Base-by-base conservation (phyloP, 2,329 filamentous ascomycete genomes). In the Sclerotinia spermophila region DNA sequence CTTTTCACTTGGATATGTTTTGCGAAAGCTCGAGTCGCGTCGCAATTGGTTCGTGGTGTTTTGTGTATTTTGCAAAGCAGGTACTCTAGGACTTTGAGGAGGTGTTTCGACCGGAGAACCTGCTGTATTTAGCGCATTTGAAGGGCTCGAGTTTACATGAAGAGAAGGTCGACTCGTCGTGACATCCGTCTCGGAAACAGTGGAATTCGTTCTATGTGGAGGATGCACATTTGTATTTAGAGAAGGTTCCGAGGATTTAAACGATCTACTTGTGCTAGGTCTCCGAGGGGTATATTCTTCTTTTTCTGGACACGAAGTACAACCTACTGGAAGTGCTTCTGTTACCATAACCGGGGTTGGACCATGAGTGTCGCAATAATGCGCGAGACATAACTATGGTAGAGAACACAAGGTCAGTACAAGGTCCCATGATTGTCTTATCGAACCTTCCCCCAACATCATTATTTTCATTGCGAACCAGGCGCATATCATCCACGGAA, bases 301-400 rank as follows among this genome's bases (percentile, higher is more conserved):
- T 58, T 83, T 82, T 72, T 89, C 86, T 77, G 84, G 86, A 78
- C 89, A 91, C 75, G 84, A 82, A 71, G 82, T 82, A 77, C 89
- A 91, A 62, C 86, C 83, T 19, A 87, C 86, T 2, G 87, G 86
- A 21, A 90, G 81, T 64, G 88, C 88, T 79, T 91, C 88, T 48
- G 89, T 91, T 76, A 90, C 89, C 86, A 91, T 90, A 71, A 91
- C 80, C 65, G 89, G 89, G 61, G 89, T 91, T 64, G 89, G 89
- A 73, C 89, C 89, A 81, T 91, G 89, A 73, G 87, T 84, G 79
- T 91, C 89, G 83, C 89, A 91, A 78, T 90, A 91, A 79, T 91
- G 89, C 76, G 89, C 89, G 76, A 91, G 84, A 79, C 88, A 90
- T 78, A 91, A 82, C 89, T 91, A 85, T 64, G 68, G 58, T 61